These are phyloP conservation scores for Phlegmacium glaucopus DNA, from an alignment of 768 basidiomycete species.

Conservation along the genomic window DNA sequence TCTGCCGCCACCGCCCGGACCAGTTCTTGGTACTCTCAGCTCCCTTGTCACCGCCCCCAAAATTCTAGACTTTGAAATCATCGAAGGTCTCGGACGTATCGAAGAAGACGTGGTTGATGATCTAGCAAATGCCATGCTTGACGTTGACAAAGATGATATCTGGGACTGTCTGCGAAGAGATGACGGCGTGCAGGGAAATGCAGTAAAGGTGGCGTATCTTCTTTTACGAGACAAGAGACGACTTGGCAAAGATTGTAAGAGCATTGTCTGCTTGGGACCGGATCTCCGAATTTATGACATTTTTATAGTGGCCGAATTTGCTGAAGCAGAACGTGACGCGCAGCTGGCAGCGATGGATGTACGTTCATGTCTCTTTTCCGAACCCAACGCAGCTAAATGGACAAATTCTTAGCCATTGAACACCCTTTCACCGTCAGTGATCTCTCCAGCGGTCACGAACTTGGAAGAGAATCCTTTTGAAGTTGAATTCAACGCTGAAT, in stretches of 20 bases:
- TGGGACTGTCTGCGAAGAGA: slow-evolving; percentile 83
- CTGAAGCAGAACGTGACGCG: slow-evolving; percentile 84
- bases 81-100: slow-evolving; percentile 89
- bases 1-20: slow-evolving; percentile 73
- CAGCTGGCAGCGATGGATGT: slow-evolving; percentile 80
- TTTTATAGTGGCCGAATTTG: slow-evolving; percentile 62
- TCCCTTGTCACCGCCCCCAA: slow-evolving; percentile 69
- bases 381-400: background rate
- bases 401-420: slow-evolving; percentile 56
- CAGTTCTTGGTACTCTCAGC: slow-evolving; percentile 70
- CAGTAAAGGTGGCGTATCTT: slow-evolving; percentile 96
- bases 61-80: slow-evolving; percentile 74
- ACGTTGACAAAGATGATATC: slow-evolving; percentile 79
- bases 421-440: slow-evolving; percentile 58
- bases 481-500: slow-evolving; percentile 62
- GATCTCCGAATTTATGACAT: background rate
- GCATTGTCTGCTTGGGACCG: background rate
- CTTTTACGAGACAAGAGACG: slow-evolving; percentile 85
- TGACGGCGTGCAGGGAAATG: slow-evolving; percentile 84
- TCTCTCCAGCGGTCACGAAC: slow-evolving; percentile 61
- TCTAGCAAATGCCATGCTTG: slow-evolving; percentile 65
- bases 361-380: slow-evolving; percentile 25
- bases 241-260: slow-evolving; percentile 80
- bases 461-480: slow-evolving; percentile 80
- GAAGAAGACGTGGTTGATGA: slow-evolving; percentile 91